Evolutionary conservation across 768 basidiomycete genomes (phyloP).

Genomic region (Pleurotus cornucopiae): DNA sequence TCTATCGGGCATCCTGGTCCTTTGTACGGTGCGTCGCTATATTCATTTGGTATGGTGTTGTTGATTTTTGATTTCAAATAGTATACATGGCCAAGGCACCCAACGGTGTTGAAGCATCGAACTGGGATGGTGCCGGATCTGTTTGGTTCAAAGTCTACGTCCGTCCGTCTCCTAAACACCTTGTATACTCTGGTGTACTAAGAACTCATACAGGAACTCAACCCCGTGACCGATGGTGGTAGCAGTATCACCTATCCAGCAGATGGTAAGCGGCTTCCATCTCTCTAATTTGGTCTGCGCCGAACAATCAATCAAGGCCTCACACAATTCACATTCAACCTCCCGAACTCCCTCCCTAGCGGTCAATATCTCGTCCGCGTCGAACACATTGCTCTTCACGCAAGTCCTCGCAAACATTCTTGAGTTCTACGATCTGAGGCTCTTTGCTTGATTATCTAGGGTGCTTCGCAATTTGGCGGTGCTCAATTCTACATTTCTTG

Average conservation of each 20-base stretch:
- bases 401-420: no score
- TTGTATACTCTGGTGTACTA: neutral
- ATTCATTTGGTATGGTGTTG: neutral
- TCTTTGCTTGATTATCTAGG: conserved; percentile 32
- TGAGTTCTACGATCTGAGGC: conserved; percentile 25
- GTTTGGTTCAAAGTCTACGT: conserved; percentile 41
- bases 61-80: conserved; percentile 16
- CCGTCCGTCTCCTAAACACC: no score
- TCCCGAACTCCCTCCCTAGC: conserved; percentile 31
- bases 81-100: conserved; percentile 39
- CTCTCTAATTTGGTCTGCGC: neutral
- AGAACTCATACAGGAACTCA: conserved; percentile 22
- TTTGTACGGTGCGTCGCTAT: conserved; percentile 19
- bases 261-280: conserved; percentile 22
- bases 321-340: conserved; percentile 28
- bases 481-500: conserved; percentile 34
- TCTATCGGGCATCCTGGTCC: conserved; percentile 44
- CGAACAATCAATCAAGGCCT: conserved; percentile 13
- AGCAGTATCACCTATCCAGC: conserved; percentile 41
- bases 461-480: conserved; percentile 35
- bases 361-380: conserved; percentile 22
- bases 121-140: conserved; percentile 37
- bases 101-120: conserved; percentile 23
- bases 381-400: conserved; percentile 1
- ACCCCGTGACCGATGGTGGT: conserved; percentile 42